These are phyloP conservation scores for Rhytidiadelphus loreus DNA, from an alignment of 225 moss, liverwort and hornwort genomes.

Conservation along the genomic window DNA sequence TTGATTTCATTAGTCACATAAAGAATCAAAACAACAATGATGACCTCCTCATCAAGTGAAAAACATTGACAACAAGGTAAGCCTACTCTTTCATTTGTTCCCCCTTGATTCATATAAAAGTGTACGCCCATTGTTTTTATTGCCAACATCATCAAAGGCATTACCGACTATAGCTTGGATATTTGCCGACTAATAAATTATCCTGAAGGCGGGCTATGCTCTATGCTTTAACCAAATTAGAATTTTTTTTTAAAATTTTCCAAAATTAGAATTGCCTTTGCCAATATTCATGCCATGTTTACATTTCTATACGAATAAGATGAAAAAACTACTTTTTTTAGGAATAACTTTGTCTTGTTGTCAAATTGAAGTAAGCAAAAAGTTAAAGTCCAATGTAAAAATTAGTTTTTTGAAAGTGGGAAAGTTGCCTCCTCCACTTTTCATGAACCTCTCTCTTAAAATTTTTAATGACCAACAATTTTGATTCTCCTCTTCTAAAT, in stretches of 20 bases:
- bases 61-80: neutral
- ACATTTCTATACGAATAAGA: neutral
- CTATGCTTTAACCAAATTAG: neutral
- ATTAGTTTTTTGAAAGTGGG: fast-evolving
- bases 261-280: fast-evolving
- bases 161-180: fast-evolving
- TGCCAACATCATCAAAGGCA: fast-evolving
- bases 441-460: neutral
- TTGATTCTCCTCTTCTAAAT: no score
- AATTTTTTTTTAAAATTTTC: neutral
- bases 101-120: neutral
- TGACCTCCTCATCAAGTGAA: neutral
- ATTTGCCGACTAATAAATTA: fast-evolving
- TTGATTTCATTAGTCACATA: neutral
- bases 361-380: neutral
- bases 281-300: neutral
- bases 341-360: neutral
- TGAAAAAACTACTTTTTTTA: neutral
- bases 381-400: neutral
- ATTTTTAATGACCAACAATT: no score
- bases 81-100: neutral
- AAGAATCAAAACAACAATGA: neutral
- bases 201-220: fast-evolving
- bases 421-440: neutral
- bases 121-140: neutral